Evolutionary conservation across 192 early-diverging fungal species (phyloP), one percentile per base, ranked within the genome.

Genomic region (Geranomyces michiganensis): DNA sequence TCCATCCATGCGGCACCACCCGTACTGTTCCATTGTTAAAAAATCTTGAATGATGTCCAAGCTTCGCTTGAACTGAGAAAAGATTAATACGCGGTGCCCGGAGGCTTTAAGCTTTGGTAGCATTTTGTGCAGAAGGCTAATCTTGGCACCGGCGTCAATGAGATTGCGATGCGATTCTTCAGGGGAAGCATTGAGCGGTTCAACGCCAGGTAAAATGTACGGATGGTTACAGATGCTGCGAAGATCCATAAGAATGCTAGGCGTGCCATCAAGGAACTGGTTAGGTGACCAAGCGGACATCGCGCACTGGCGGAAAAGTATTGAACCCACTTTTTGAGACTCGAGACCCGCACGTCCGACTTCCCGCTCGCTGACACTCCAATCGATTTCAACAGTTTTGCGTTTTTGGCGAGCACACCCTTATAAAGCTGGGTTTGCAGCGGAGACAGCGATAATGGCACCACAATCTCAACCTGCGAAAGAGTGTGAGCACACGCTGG

Each of bases 11-110:
- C 91, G 74, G 10, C 83, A 58, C 78, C 78, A 92, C 43, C 68
- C 65, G 62, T 84, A 82, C 0, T 75, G 78, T 59, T 85, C 74
- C 1, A 70, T 79, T 4, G 75, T 64, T 51, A 96, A 69, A 69
- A 90, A 91, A 8, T 88, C 78, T 68, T 95, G 93, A 15, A 96
- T 70, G 72, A 99, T 97, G 77, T 99, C 97, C 48, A 99, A 82
- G 74, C 96, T 89, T 61, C 95, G 89, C 78, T 92, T 96, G 96
- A 99, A 97, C 81, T 99, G 97, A 12, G 90, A 92, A 77, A 98
- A 99, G 15, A 98, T 85, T 33, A 99, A 82, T 8, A 98, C 93
- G 65, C 95, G 95, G 82, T 99, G 96, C 4, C 90, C 92, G 12
- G 87, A 71, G 5, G 85, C 80, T 70, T 96, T 90, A 9, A 99